A percentile compares a stretch with the other conserved stretches of the same genome.
Evolutionary conservation across 106 monocot species (phyloP).

Genomic region (Apostasia shenzhenica): DNA sequence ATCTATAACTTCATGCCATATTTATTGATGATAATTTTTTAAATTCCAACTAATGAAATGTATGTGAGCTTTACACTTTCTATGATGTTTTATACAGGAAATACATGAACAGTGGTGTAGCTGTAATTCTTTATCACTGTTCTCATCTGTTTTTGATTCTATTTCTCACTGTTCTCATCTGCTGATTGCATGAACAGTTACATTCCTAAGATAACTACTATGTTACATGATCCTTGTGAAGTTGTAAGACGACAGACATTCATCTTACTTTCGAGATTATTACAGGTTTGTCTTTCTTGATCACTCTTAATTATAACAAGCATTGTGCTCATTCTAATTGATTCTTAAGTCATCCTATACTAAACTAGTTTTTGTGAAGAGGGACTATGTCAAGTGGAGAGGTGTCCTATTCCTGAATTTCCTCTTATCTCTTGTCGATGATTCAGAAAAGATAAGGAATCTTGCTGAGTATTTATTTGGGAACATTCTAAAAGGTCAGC

Average conservation of each 20-base stretch:
- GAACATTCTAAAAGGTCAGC: conserved; percentile 76
- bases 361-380: conserved; percentile 31
- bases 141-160: neutral
- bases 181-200: conserved; percentile 40
- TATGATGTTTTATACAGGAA: neutral
- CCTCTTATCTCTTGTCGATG: conserved; percentile 82
- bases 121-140: neutral
- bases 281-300: conserved; percentile 56
- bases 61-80: no score
- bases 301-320: neutral
- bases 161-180: neutral
- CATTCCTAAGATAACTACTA: conserved; percentile 69
- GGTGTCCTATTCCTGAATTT: conserved; percentile 93
- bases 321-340: neutral
- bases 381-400: conserved; percentile 99
- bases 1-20: no score
- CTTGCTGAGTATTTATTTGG: conserved; percentile 87
- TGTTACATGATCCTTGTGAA: conserved; percentile 88
- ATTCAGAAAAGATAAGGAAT: conserved; percentile 79
- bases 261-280: conserved; percentile 79
- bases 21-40: no score
- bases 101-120: neutral
- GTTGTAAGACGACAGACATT: conserved; percentile 91
- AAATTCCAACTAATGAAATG: no score
- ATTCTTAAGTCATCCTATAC: neutral